Evolutionary conservation across 805 yeast species (phyloP), one percentile per base, ranked within the genome.

Genomic region (Kodamaea nitidulidarum): DNA sequence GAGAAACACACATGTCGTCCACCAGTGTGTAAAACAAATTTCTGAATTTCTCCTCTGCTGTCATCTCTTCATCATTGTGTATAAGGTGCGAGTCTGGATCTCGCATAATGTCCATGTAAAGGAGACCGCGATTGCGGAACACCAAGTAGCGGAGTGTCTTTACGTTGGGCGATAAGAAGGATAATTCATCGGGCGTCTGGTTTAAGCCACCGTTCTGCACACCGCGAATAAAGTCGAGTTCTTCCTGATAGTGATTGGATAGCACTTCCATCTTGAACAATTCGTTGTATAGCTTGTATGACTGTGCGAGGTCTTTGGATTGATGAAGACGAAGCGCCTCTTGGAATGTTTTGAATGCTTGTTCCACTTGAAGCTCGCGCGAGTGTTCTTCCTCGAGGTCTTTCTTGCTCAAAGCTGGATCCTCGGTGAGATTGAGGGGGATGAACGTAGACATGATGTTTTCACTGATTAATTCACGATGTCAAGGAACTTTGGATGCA

Each of bases 341-440:
- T 50, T 87, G 87, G 55, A 84, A 88, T 9, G 80, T 61, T 48
- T 77, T 78, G 56, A 84, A 82, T 3, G 95, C 93, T 53, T 84
- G 85, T 58, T 93, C 98, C 15, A 81, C 73, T 62, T 91, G 97
- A 16, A 91, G 67, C 56, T 93, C 99, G 35, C 96, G 69, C 1
- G 97, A 84, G 52, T 88, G 95, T 47, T 88, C 91, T 47, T 90
- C 96, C 24, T 82, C 84, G 28, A 60, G 48, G 40, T 64, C 71
- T 42, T 66, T 64, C 46, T 86, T 91, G 25, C 76, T 67, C 14
- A 61, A 62, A 4, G 75, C 61, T 36, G 84, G 86, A 53, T 85
- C 95, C 41, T 84, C 91, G 29, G 75, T 75, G 33, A 82, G 63
- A 52, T 91, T 91, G 32, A 90, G 70, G 2, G 98, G 95, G 22